Percentiles rank a stretch among this genome's conserved stretches.
Evolutionary conservation across 352 stramenopile species (phyloP).

Genomic region (Pythium dissotocum): DNA sequence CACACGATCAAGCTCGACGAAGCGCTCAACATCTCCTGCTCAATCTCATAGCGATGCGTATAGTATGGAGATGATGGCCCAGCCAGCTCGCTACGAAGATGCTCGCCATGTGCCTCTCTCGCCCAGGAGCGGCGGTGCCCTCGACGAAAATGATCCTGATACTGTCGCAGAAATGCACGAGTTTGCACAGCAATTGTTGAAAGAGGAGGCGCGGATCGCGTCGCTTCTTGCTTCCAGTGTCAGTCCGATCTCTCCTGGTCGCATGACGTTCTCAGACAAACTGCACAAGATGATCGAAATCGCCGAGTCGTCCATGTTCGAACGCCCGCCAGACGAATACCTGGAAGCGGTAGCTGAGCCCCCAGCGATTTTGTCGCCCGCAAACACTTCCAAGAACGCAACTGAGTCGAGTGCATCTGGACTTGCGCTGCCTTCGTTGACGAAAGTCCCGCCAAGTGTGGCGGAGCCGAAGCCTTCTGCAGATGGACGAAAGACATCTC

Average conservation of each 20-base stretch:
- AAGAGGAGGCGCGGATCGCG: slow-evolving; percentile 56
- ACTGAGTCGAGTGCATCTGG: neutral
- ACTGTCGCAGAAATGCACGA: slow-evolving; percentile 57
- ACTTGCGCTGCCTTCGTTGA: slow-evolving; percentile 10
- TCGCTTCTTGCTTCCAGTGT: slow-evolving; percentile 39
- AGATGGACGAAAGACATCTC: slow-evolving; percentile 14
- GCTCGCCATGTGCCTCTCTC: neutral
- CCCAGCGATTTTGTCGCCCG: slow-evolving; percentile 6
- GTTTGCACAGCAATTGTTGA: slow-evolving; percentile 60
- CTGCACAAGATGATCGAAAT: slow-evolving; percentile 85
- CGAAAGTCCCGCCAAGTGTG: neutral
- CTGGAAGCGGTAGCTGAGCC: neutral
- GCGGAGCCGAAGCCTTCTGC: slow-evolving; percentile 18
- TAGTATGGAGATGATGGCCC: neutral
- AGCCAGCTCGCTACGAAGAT: neutral
- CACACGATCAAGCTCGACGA: neutral
- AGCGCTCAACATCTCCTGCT: neutral
- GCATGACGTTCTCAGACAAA: slow-evolving; percentile 76
- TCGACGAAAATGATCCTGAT: slow-evolving; percentile 18
- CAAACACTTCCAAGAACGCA: neutral
- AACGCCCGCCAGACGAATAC: slow-evolving; percentile 21
- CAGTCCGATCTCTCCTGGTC: slow-evolving; percentile 50
- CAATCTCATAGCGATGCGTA: neutral
- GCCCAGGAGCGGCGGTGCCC: neutral
- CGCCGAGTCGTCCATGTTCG: slow-evolving; percentile 66